These are phyloP conservation scores for Choiromyces venosus DNA, from an alignment of 495 filamentous ascomycete genomes.

Conservation along the genomic window DNA sequence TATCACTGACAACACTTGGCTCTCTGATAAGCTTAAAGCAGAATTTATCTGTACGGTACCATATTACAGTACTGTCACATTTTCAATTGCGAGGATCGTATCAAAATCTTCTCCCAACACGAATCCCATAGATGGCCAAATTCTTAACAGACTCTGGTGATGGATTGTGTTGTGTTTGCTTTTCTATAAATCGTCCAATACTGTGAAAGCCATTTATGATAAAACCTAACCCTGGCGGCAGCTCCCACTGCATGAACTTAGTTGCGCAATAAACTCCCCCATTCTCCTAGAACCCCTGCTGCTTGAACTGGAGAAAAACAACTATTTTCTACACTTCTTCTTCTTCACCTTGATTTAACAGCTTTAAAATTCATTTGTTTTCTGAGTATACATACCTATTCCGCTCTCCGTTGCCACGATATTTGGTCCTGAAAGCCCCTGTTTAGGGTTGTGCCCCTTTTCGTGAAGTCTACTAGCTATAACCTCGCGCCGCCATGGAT, in stretches of 20 bases:
- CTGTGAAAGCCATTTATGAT: not conserved
- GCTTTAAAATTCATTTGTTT: not conserved
- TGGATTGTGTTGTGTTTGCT: not conserved
- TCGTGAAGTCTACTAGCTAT: not conserved
- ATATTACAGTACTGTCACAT: not conserved
- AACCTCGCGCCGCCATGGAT: slow-evolving; percentile 33
- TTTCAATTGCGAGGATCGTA: not conserved
- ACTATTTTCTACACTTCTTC: not conserved
- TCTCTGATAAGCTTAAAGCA: not conserved
- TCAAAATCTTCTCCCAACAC: not conserved
- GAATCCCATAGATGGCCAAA: not conserved
- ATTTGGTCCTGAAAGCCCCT: not conserved
- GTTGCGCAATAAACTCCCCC: not conserved
- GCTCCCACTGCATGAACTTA: not conserved
- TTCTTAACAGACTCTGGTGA: not conserved
- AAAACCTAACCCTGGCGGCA: not conserved
- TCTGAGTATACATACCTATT: not conserved
- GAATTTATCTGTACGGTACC: not conserved
- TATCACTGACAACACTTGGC: not conserved
- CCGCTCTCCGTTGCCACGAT: not conserved
- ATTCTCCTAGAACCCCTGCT: not conserved
- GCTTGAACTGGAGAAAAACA: not conserved
- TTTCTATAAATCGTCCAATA: not conserved
- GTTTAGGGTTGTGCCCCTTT: not conserved
- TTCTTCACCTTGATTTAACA: not conserved